Conservation (phyloP, 257 asterid species). For the Catharanthus roseus region DNA sequence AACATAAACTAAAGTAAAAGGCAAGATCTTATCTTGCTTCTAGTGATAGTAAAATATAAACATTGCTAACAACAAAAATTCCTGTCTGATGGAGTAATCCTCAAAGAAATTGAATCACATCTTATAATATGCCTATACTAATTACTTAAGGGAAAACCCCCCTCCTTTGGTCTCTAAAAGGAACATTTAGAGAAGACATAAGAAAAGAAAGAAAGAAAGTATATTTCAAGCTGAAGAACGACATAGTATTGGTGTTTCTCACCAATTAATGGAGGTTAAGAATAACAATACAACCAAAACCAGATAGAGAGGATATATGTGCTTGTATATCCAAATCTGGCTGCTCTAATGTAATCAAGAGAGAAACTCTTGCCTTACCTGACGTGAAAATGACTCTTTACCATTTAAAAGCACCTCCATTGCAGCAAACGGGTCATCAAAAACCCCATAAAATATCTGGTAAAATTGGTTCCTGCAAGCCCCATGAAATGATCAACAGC, state of each 20-base stretch:
- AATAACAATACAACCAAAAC: neutral
- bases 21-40: neutral
- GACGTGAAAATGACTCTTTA: slow-evolving; percentile 78
- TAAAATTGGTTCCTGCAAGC: slow-evolving; percentile 59
- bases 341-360: neutral
- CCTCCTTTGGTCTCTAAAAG: neutral
- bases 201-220: neutral
- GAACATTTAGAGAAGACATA: neutral
- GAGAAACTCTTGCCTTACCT: slow-evolving; percentile 41
- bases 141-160: neutral
- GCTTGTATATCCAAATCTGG: neutral
- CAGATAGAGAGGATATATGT: neutral
- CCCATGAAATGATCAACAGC: slow-evolving; percentile 7
- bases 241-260: neutral
- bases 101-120: neutral
- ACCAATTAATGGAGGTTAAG: neutral
- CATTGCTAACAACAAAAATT: neutral
- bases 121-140: neutral
- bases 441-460: slow-evolving; percentile 61
- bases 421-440: slow-evolving; percentile 59
- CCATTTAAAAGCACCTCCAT: slow-evolving; percentile 76
- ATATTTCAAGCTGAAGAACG: slow-evolving; percentile 2
- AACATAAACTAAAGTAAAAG: neutral
- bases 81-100: neutral
- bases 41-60: neutral